Conservation (phyloP, 2,329 filamentous ascomycete species). For the Coniochaeta sp. region DNA sequence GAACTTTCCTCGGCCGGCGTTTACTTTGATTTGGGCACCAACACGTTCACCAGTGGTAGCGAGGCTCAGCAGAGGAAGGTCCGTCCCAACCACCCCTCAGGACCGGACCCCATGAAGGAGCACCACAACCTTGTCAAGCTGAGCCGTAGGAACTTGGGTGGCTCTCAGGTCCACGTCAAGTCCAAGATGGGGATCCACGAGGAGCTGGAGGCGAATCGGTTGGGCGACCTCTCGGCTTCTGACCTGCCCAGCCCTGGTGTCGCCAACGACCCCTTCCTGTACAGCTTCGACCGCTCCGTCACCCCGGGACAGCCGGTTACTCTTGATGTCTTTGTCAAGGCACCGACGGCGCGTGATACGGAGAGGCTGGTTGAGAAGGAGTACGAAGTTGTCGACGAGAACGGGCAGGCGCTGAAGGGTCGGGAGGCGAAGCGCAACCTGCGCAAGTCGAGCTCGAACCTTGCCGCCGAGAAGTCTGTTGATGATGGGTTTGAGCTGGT, state of each 20-base stretch:
- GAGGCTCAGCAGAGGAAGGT: slow-evolving; percentile 24
- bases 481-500: slow-evolving; percentile 37
- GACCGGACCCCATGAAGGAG: slow-evolving; percentile 10
- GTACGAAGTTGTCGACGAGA: slow-evolving; percentile 38
- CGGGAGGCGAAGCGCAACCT: slow-evolving; percentile 34
- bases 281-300: slow-evolving; percentile 33
- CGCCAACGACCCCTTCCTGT: slow-evolving; percentile 28
- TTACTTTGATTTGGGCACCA: slow-evolving; percentile 8
- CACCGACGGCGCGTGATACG: slow-evolving; percentile 27
- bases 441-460: slow-evolving; percentile 15
- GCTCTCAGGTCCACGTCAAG: slow-evolving; percentile 20
- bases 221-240: background rate
- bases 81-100: slow-evolving; percentile 21
- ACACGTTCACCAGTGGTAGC: slow-evolving; percentile 13
- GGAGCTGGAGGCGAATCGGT: slow-evolving; percentile 19
- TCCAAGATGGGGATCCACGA: slow-evolving; percentile 23
- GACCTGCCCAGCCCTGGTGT: slow-evolving; percentile 7
- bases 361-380: slow-evolving; percentile 39
- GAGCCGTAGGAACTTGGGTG: slow-evolving; percentile 14
- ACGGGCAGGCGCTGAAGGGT: slow-evolving; percentile 35
- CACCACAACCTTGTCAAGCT: slow-evolving; percentile 31
- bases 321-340: slow-evolving; percentile 27
- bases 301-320: slow-evolving; percentile 30
- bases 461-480: slow-evolving; percentile 15
- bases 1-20: slow-evolving; percentile 21